Evolutionary conservation across 306 rosid genomes (phyloP).

Genomic region (Lotus japonicus): DNA sequence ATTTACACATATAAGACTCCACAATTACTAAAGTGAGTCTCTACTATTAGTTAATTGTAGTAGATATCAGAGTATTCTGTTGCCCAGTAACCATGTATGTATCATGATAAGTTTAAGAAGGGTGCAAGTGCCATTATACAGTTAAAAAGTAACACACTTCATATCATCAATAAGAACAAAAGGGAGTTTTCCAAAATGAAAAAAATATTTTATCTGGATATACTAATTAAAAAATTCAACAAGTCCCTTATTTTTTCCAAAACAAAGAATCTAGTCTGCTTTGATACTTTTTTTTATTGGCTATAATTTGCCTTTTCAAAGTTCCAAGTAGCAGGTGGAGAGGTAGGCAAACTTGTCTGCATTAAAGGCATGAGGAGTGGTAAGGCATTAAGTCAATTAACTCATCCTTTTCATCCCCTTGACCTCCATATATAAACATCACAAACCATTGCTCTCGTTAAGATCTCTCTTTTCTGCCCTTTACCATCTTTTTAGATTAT

Average conservation of each 20-base stretch:
- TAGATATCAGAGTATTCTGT: too few species aligned
- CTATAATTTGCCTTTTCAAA: conserved; percentile 10
- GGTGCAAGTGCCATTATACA: too few species aligned
- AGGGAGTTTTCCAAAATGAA: too few species aligned
- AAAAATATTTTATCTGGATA: too few species aligned
- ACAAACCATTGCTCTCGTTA: not conserved
- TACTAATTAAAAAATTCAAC: too few species aligned
- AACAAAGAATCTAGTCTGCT: not conserved
- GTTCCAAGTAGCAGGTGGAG: conserved; percentile 26
- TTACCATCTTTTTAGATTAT: not conserved
- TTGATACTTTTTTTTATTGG: not conserved
- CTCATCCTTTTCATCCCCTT: conserved; percentile 5
- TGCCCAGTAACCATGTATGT: too few species aligned
- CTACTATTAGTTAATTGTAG: too few species aligned
- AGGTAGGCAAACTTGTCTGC: conserved; percentile 39
- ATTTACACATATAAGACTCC: too few species aligned
- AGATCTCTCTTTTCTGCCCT: conserved; percentile 2
- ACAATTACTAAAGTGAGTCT: too few species aligned
- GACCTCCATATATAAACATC: conserved; percentile 7
- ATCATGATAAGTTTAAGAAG: too few species aligned
- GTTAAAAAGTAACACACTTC: too few species aligned
- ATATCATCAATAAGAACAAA: too few species aligned
- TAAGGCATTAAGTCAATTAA: conserved; percentile 20
- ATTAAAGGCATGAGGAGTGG: not conserved
- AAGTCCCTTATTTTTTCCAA: not conserved